These are phyloP conservation scores for Exidia glandulosa DNA, from an alignment of 768 basidiomycete species.

Conservation along the genomic window DNA sequence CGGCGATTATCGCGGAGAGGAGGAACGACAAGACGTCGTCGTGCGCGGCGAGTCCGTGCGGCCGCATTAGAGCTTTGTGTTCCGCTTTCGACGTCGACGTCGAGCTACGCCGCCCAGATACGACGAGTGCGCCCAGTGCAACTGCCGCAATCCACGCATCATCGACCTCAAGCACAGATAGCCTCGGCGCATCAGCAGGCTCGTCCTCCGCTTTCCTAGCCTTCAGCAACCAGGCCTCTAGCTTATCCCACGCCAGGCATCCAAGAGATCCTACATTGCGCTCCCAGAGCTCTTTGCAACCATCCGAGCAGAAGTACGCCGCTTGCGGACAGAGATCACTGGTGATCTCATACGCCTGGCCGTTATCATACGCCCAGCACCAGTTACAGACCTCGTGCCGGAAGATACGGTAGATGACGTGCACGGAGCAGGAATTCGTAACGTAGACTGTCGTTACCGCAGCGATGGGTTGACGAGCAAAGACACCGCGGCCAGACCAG, in stretches of 20 bases:
- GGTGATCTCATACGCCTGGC: neutral
- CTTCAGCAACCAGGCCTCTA: neutral
- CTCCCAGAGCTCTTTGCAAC: neutral
- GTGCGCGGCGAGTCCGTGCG: neutral
- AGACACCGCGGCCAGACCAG: neutral
- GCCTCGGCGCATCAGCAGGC: neutral
- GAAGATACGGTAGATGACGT: neutral
- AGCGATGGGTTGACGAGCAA: neutral
- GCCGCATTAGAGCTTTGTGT: neutral
- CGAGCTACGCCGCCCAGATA: neutral
- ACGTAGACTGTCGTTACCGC: neutral
- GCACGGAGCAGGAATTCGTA: neutral
- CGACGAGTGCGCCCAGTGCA: neutral
- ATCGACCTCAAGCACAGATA: neutral
- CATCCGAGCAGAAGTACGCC: neutral
- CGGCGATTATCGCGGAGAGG: neutral
- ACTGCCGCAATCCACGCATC: neutral
- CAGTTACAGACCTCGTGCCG: neutral
- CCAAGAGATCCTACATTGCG: neutral
- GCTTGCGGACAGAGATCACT: neutral
- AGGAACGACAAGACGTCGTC: neutral
- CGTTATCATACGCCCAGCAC: neutral
- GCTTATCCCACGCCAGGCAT: neutral
- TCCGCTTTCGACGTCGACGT: neutral
- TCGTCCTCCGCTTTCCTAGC: neutral